Percentiles rank a stretch among this genome's conserved stretches.
These are phyloP conservation scores for Trichosporon coremiiforme DNA, from an alignment of 1,284 basidiomycete genomes.

Conservation along the genomic window DNA sequence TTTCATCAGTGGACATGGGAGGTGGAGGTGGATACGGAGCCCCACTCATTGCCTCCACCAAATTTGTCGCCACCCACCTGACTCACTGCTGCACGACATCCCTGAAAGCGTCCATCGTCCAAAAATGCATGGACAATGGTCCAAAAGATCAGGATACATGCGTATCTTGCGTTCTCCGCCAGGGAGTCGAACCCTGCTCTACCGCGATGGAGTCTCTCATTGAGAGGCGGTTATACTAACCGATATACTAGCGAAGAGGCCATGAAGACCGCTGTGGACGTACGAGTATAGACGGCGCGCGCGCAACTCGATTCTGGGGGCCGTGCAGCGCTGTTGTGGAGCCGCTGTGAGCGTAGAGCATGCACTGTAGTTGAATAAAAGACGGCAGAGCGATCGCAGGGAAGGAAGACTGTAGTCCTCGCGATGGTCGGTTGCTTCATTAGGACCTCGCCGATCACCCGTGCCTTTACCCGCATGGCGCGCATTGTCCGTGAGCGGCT, in stretches of 20 bases:
- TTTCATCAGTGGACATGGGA: no score
- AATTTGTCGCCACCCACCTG: not conserved
- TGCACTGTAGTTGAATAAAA: no score
- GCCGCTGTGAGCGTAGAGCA: no score
- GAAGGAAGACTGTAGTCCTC: no score
- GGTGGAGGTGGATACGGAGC: not conserved
- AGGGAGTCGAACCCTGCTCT: conserved; percentile 14
- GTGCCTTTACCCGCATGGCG: no score
- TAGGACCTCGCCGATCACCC: no score
- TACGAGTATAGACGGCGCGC: not conserved
- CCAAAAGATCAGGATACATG: not conserved
- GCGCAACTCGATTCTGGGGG: not conserved
- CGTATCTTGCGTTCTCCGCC: conserved; percentile 9
- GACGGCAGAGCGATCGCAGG: no score
- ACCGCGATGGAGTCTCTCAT: conserved; percentile 4
- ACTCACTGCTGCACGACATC: not conserved
- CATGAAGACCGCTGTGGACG: not conserved
- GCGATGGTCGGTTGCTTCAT: no score
- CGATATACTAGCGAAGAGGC: conserved; percentile 13
- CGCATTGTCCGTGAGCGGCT: not conserved
- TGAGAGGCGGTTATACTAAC: conserved; percentile 14
- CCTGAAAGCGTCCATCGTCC: not conserved
- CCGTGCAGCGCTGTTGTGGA: not conserved
- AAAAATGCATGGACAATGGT: not conserved
- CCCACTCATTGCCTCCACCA: not conserved